Evolutionary conservation across 2,329 filamentous ascomycete species (phyloP), one percentile per base, ranked within the genome.

Genomic region (Thielaviopsis populi): DNA sequence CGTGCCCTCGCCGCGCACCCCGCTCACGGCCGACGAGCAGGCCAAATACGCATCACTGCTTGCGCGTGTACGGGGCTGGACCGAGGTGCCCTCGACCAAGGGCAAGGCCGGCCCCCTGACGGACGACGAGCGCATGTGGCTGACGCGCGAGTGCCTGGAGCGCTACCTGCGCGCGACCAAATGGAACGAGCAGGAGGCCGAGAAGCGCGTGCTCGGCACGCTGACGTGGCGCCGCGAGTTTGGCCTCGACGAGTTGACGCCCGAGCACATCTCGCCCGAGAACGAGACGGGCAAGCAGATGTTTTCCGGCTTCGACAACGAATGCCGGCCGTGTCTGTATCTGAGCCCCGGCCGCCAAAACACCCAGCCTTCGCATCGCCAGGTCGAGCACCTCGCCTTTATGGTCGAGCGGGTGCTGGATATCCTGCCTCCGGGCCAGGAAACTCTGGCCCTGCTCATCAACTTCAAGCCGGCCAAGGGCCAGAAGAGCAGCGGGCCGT

Each of bases 201-300:
- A 86, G 68, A 87, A 86, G 72, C 87, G 94, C n/a, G 75, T 97
- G 48, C 84, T 86, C 69, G 82, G 82, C 54, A 96, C 92, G 0
- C 76, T 97, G 65, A 81, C 83, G 66, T 99, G 94, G 94, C 84
- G 94, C 58, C 83, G 92, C 64, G 91, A 96, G 71, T 99, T 95
- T 71, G 91, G 90, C 59, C 79, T 95, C 65, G 83, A 88, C 66
- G 84, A 82, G 62, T 82, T 91, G 71, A 91, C 89, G 0, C 79
- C 87, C 10, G 91, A 96, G 8, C 88, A 95, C 75, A 92, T 97
- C 70, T 90, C 88, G 0, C 84, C 88, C 13, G 94, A 99, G 78
- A 95, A 96, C 74, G 91, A 92, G 77, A 97, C 92, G 10, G 94
- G 94, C 69, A 99, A 99, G 79, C 92, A 97, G 74, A 80, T 96